Conservation (phyloP, 2,329 filamentous ascomycete genomes). For the Penicillium sp. region DNA sequence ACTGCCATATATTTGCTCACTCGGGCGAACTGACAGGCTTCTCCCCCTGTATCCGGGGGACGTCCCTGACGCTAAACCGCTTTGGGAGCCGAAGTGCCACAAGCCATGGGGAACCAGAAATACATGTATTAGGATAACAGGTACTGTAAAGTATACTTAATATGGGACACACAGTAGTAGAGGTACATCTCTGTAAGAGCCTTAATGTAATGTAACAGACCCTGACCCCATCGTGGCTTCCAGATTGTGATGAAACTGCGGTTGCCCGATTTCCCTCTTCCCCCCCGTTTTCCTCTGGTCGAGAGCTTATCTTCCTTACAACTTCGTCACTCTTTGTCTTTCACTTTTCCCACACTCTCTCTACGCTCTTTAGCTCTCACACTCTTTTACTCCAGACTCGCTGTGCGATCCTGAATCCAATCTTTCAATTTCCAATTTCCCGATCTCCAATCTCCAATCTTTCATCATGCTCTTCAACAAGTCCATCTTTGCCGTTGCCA, state of each 20-base stretch:
- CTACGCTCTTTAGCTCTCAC: conserved; percentile 22
- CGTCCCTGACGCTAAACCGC: conserved; percentile 13
- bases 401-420: conserved; percentile 20
- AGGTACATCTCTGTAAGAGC: not conserved
- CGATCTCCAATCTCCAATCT: not conserved
- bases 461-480: conserved; percentile 46
- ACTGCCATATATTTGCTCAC: not conserved
- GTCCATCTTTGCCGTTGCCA: conserved; percentile 42
- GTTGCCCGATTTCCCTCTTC: not conserved
- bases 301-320: conserved; percentile 19
- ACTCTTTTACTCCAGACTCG: conserved; percentile 18
- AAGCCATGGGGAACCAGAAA: conserved; percentile 5
- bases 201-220: conserved; percentile 2
- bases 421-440: not conserved
- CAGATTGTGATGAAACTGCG: conserved; percentile 13
- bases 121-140: not conserved
- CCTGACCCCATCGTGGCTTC: conserved; percentile 6
- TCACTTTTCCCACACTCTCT: conserved; percentile 15
- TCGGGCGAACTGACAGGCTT: not conserved
- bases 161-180: fast-evolving
- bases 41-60: conserved; percentile 3
- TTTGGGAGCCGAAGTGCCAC: conserved; percentile 6
- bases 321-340: conserved; percentile 26
- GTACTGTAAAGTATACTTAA: not conserved
- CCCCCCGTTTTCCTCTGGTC: conserved; percentile 7